Evolutionary conservation across 2,329 filamentous ascomycete species (phyloP).

Genomic region (Hymenoscyphus fraxineus): DNA sequence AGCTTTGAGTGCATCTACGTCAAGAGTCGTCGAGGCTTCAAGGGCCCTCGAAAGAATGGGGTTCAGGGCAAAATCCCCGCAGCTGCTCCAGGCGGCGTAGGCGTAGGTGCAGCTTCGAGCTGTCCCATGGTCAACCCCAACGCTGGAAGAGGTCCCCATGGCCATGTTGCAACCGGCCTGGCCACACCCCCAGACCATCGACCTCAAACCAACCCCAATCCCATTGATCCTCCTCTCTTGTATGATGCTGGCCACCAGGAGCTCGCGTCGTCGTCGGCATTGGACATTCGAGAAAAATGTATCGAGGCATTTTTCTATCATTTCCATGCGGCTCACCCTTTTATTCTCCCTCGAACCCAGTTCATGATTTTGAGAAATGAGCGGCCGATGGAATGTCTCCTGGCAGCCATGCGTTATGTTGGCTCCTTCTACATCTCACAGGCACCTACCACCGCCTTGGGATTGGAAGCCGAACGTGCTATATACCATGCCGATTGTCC

Average conservation of each 20-base stretch:
- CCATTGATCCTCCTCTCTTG: conserved; percentile 22
- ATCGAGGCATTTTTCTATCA: conserved; percentile 26
- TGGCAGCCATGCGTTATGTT: conserved; percentile 22
- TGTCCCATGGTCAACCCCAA: conserved; percentile 27
- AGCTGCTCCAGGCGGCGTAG: conserved; percentile 12
- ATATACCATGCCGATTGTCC: conserved; percentile 14
- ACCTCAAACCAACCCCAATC: conserved; percentile 22
- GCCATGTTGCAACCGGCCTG: conserved; percentile 27
- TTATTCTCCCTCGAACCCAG: conserved; percentile 22
- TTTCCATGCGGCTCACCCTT: conserved; percentile 23
- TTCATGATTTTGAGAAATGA: conserved; percentile 17
- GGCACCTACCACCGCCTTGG: conserved; percentile 13
- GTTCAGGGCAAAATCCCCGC: conserved; percentile 31
- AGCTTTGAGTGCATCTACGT: conserved; percentile 66
- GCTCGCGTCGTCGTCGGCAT: conserved; percentile 18
- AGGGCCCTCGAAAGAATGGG: conserved; percentile 55
- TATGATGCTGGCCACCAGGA: conserved; percentile 18
- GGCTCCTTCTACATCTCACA: conserved; percentile 19
- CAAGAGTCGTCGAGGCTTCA: conserved; percentile 70
- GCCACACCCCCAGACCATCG: conserved; percentile 30
- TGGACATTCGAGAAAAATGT: conserved; percentile 23
- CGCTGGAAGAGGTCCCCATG: conserved; percentile 14
- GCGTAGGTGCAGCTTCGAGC: conserved; percentile 8
- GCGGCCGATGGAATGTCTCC: conserved; percentile 15
- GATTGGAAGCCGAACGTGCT: conserved; percentile 19